Conservation (phyloP, 169 alveolate genomes). For the Cryptosporidium meleagridis region DNA sequence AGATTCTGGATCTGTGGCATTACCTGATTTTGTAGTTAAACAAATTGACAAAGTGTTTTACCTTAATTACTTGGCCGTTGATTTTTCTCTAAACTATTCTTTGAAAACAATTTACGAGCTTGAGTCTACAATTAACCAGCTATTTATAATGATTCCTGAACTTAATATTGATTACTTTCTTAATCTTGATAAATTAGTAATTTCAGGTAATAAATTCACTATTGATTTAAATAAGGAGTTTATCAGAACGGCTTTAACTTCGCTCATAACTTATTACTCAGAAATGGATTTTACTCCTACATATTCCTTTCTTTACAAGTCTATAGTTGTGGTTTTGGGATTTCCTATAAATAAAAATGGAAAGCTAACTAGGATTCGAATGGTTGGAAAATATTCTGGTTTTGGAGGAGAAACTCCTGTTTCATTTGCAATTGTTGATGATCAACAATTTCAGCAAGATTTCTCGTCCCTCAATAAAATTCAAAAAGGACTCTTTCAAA, state of each 20-base stretch:
- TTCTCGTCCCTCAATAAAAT: neutral
- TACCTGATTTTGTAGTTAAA: conserved; percentile 6
- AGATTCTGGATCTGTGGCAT: neutral
- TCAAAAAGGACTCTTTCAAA: neutral
- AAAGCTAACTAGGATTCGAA: neutral
- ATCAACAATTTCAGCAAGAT: neutral
- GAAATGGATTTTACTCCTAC: conserved; percentile 1
- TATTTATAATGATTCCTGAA: conserved; percentile 27
- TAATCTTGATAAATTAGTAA: conserved; percentile 10
- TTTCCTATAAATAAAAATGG: conserved; percentile 18
- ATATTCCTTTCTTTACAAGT: neutral
- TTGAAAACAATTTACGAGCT: neutral
- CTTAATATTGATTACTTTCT: conserved; percentile 4
- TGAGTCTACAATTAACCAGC: conserved; percentile 20
- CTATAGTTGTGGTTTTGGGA: neutral
- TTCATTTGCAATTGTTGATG: neutral
- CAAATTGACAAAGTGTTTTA: neutral
- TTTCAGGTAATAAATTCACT: neutral
- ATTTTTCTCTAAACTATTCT: neutral
- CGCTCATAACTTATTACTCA: neutral
- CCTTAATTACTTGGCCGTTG: conserved; percentile 19
- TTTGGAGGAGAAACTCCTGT: conserved; percentile 67
- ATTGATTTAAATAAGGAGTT: neutral
- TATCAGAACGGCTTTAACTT: neutral
- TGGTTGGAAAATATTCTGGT: conserved; percentile 62